phyloP scores from a whole-genome alignment of 2,329 filamentous ascomycete species.

The Neoascochyta sp. region DNA sequence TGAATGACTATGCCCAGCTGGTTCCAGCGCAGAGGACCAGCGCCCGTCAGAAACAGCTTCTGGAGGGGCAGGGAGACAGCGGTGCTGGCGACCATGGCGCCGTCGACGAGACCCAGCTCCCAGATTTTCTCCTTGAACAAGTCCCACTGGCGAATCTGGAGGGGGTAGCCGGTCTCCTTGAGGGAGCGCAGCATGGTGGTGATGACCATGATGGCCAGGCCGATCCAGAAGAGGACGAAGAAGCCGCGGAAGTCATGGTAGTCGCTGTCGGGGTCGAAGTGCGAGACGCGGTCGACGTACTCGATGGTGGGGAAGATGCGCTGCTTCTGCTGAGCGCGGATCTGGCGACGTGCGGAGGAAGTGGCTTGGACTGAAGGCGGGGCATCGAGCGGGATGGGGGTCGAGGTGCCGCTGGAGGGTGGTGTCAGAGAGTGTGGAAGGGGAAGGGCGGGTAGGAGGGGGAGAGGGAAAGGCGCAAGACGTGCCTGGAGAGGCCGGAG shows the following conservation, averaged over 20 bases:
- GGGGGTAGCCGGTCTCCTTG: constrained; percentile 85
- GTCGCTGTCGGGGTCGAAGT: constrained; percentile 90
- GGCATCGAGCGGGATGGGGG: constrained; percentile 81
- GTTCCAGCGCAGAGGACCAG: constrained; percentile 64
- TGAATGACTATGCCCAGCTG: constrained; percentile 76
- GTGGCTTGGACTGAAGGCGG: constrained; percentile 88
- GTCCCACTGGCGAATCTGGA: constrained; percentile 82
- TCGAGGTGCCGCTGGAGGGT: constrained; percentile 68
- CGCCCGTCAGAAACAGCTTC: constrained; percentile 57
- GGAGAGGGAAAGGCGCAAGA: no score
- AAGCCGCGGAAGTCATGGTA: constrained; percentile 95
- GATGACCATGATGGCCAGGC: constrained; percentile 91
- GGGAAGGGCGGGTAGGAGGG: constrained; percentile 49
- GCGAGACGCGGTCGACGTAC: constrained; percentile 84
- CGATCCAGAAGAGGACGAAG: constrained; percentile 98
- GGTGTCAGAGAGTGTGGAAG: constrained; percentile 12
- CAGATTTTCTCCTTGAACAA: constrained; percentile 85
- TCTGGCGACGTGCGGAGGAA: constrained; percentile 77
- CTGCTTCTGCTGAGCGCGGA: constrained; percentile 73
- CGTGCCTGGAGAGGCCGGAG: constrained; percentile 38
- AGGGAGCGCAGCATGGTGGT: constrained; percentile 91
- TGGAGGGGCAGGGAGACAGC: constrained; percentile 71
- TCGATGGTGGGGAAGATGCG: constrained; percentile 91
- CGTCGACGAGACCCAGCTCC: constrained; percentile 79
- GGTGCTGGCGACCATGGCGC: constrained; percentile 77